Evolutionary conservation across 2,329 filamentous ascomycete genomes (phyloP), one percentile per base, ranked within the genome.

Genomic region (Aspergillus fumigatus): DNA sequence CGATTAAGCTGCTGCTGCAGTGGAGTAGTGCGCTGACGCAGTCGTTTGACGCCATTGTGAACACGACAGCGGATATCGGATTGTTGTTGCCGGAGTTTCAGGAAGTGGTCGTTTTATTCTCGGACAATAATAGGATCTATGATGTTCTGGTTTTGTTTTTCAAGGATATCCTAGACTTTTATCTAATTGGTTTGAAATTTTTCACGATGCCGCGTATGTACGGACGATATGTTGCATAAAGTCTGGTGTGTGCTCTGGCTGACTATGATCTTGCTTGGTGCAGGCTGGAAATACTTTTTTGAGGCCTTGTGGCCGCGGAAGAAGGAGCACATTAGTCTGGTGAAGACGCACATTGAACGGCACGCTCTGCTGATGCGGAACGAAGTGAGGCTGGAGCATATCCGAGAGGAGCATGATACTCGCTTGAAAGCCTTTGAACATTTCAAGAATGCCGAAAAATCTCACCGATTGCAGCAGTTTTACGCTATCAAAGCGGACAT

Each of bases 91-190:
- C 41, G 41, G 50, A 50, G 19, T 41, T 38, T 26, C 52, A 53
- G 55, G 56, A 49, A 32, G 47, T 32, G 19, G 32, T 47, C 4
- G 21, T 40, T 4, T 11, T 54, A 4, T 54, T 54, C 25, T 35
- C 47, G 9, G 25, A 47, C 19, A 54, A 54, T 50, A 45, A 23
- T 8, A 35, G 29, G n/a, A 43, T 25, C 25, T 32, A 32, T 2
- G 29, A 32, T 32, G 29, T 32, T 5, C 11, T 73, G 27, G 62
- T 55, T 17, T 60, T 75, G 4, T 73, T 75, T 48, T 75, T 66
- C 60, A 61, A 62, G 50, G 73, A 75, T 55, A 68, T 76, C 14
- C 66, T 75, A 25, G 69, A 74, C 43, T 69, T 76, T 54, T 70
- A 75, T 54, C n/a, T 58, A 1, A 59, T 70, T 32, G 57, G 63